Percentiles rank a stretch among this genome's conserved stretches.
These are phyloP conservation scores for Corymbia calophylla DNA, from an alignment of 441 rosid genomes.

Conservation along the genomic window DNA sequence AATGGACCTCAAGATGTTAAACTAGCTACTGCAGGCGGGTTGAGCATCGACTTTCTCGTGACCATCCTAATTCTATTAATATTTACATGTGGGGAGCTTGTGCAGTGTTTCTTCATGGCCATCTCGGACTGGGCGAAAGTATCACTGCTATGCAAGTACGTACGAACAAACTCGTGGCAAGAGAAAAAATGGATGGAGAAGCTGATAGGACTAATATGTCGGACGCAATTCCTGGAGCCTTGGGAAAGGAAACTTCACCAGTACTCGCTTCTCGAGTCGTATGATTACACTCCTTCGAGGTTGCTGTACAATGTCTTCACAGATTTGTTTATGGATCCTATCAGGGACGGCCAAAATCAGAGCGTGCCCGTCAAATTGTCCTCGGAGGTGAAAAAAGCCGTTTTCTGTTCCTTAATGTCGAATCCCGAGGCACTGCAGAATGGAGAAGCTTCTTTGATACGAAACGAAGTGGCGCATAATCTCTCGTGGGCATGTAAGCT, in stretches of 20 bases:
- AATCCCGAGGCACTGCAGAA: background rate
- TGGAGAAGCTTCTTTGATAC: background rate
- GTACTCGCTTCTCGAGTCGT: background rate
- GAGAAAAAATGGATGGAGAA: background rate
- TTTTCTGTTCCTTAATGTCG: background rate
- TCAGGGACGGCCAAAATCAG: background rate
- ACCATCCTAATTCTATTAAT: background rate
- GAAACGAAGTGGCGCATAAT: accelerated
- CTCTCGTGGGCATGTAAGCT: background rate
- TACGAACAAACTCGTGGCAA: background rate
- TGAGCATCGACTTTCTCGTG: background rate
- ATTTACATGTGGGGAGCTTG: background rate
- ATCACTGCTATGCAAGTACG: background rate
- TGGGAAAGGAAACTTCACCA: background rate
- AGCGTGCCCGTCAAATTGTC: background rate
- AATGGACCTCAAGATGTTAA: background rate
- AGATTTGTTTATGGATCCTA: background rate
- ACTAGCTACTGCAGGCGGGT: background rate
- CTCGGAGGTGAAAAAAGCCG: background rate
- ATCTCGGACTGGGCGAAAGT: background rate
- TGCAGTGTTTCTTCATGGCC: background rate
- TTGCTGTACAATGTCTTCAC: background rate
- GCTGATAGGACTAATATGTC: background rate
- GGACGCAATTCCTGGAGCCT: background rate
- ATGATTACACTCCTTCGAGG: background rate